Evolutionary conservation across 108 stramenopile genomes (phyloP), one percentile per base, ranked within the genome.

Genomic region (Pseudonitzschia delicatissima): DNA sequence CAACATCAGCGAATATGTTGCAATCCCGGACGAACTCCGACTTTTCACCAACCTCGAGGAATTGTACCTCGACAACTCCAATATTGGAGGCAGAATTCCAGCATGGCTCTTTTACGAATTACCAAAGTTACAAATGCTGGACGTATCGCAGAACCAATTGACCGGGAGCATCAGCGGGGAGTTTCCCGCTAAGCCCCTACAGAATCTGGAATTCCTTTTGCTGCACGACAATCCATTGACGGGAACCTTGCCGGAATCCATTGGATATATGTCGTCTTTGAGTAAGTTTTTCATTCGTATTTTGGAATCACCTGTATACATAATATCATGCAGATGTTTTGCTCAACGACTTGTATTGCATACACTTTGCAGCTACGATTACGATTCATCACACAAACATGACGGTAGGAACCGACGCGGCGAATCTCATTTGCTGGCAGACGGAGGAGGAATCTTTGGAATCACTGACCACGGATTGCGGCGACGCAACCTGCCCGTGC

Each of bases 391-490:
- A 74, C 44, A 82, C 68, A 32, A 28, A 39, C 8, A 17, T 76
- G 20, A 59, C 62, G 2, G 75, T 71, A 12, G 49, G 68, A 34
- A 26, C 58, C 17, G 49, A 48, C 5, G 27, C 23, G 8, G n/a
- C 31, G 5, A n/a, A 31, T n/a, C 31, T 55, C n/a, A 55, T 55
- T 4, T 55, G 53, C 53, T 74, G 76, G 57, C 33, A 42, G 17
- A 50, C 27, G 3, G 26, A 45, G 6, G 4, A 31, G 31, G 64
- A 20, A 1, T n/a, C n/a, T n/a, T 27, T 73, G 17, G 45, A 49
- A 21, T 18, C 71, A 20, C 28, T 82, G 13, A 62, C 64, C 3
- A 53, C 68, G 13, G 81, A 82, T 37, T 82, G 81, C 58, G 53
- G n/a, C 0, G 62, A 53, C 13, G 35, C 23, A 0, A 26, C 52